Percentiles rank a stretch among this genome's conserved stretches.
These are phyloP conservation scores for Dicorynia guianensis DNA, from an alignment of 306 rosid genomes.

Conservation along the genomic window DNA sequence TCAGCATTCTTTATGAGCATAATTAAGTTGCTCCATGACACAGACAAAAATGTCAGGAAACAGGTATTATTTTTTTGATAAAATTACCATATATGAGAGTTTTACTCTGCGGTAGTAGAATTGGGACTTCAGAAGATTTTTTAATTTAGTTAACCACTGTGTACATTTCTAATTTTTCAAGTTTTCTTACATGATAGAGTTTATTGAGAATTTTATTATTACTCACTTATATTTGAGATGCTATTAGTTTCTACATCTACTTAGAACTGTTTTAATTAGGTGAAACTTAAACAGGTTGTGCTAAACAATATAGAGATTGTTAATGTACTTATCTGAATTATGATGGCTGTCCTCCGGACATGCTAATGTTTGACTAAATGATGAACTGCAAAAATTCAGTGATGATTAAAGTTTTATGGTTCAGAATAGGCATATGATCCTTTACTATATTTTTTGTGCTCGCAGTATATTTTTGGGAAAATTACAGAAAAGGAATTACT, in stretches of 20 bases:
- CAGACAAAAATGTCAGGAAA: conserved; percentile 63
- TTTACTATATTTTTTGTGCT: not conserved
- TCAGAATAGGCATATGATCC: not conserved
- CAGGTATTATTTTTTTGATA: conserved; percentile 61
- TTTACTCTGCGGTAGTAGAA: not conserved
- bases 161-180: not conserved
- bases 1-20: conserved; percentile 68
- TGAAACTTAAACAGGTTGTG: not conserved
- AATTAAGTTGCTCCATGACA: conserved; percentile 65
- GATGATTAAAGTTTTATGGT: not conserved
- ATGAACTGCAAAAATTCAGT: not conserved
- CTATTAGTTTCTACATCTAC: conserved; percentile 5
- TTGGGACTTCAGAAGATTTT: not conserved
- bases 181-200: conserved; percentile 3
- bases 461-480: not conserved
- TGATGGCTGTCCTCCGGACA: not conserved
- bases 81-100: not conserved
- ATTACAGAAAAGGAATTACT: too few relatives aligned
- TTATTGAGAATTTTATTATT: not conserved
- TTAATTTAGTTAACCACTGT: not conserved
- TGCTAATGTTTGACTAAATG: not conserved
- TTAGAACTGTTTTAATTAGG: conserved; percentile 14
- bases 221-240: not conserved
- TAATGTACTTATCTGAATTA: too few relatives aligned
- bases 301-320: too few relatives aligned